These are phyloP conservation scores for Xylaria longipes DNA, from an alignment of 495 filamentous ascomycete species.

Conservation along the genomic window DNA sequence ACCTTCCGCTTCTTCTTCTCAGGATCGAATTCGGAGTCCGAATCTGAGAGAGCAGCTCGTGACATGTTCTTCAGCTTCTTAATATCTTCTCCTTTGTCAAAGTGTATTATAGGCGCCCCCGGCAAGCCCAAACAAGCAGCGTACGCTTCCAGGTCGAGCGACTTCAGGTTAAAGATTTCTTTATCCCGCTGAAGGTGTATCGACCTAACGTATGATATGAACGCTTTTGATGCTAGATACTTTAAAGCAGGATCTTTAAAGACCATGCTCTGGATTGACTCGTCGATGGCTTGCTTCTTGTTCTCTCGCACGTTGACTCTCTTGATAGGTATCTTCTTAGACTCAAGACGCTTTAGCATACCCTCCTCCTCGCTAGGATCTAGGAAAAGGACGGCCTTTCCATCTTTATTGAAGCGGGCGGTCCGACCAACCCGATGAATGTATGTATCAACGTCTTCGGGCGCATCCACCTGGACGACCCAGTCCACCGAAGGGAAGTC, in stretches of 20 bases:
- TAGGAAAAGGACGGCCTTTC: conserved; percentile 88
- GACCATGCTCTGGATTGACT: conserved; percentile 87
- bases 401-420: conserved; percentile 87
- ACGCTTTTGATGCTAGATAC: conserved; percentile 95
- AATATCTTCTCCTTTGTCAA: conserved; percentile 83
- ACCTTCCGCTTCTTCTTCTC: conserved; percentile 69
- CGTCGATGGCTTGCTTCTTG: conserved; percentile 85
- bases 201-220: conserved; percentile 83
- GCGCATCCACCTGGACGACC: conserved; percentile 94
- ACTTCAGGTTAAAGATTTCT: conserved; percentile 82
- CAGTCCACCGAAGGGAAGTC: conserved; percentile 98
- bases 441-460: conserved; percentile 95
- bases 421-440: conserved; percentile 97
- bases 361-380: conserved; percentile 89
- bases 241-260: conserved; percentile 95
- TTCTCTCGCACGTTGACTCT: conserved; percentile 83
- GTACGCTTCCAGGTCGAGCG: conserved; percentile 82
- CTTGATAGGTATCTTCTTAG: conserved; percentile 86
- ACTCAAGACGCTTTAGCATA: conserved; percentile 80
- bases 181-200: conserved; percentile 91
- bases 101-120: conserved; percentile 89
- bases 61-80: conserved; percentile 89
- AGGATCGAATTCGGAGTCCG: conserved; percentile 49
- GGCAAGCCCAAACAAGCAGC: conserved; percentile 86
- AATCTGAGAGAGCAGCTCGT: conserved; percentile 62